Evolutionary conservation across 2,329 filamentous ascomycete genomes (phyloP).

Genomic region (Achaetomium macrosporum): DNA sequence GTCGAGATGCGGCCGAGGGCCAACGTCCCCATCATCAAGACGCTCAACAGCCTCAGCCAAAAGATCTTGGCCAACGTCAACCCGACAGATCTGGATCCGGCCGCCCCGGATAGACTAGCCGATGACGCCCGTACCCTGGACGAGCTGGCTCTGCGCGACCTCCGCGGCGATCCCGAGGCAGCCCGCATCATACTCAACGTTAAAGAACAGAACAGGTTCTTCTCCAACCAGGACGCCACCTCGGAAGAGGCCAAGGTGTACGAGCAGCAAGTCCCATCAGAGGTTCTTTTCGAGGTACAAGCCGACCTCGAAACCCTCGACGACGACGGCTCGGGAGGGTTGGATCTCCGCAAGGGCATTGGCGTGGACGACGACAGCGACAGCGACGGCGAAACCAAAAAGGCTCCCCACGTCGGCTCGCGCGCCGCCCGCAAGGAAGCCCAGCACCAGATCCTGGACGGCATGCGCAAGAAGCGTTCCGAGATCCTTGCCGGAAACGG

Average conservation of each 20-base stretch:
- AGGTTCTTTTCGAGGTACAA: slow-evolving; percentile 61
- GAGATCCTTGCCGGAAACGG: slow-evolving; percentile 33
- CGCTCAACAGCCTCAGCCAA: slow-evolving; percentile 83
- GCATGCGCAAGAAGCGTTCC: slow-evolving; percentile 55
- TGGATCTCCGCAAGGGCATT: slow-evolving; percentile 58
- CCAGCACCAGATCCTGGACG: slow-evolving; percentile 60
- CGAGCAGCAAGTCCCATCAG: slow-evolving; percentile 61
- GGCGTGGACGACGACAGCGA: slow-evolving; percentile 66
- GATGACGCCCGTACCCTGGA: slow-evolving; percentile 69
- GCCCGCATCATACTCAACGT: slow-evolving; percentile 79
- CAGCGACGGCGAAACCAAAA: slow-evolving; percentile 54
- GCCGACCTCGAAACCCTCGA: slow-evolving; percentile 53
- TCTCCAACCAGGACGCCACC: slow-evolving; percentile 47
- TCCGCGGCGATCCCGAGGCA: slow-evolving; percentile 67
- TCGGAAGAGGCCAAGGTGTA: slow-evolving; percentile 49
- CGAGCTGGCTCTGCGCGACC: slow-evolving; percentile 71
- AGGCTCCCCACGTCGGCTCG: slow-evolving; percentile 59
- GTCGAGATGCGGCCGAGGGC: slow-evolving; percentile 78
- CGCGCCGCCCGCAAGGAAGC: slow-evolving; percentile 59
- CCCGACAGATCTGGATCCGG: slow-evolving; percentile 65
- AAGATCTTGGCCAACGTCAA: slow-evolving; percentile 88
- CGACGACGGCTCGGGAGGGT: slow-evolving; percentile 42
- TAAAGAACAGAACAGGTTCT: slow-evolving; percentile 79
- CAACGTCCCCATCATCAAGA: slow-evolving; percentile 83
- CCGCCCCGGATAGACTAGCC: slow-evolving; percentile 45